Base-by-base conservation (phyloP, 345 rosid species). In the Nasturtium officinale region DNA sequence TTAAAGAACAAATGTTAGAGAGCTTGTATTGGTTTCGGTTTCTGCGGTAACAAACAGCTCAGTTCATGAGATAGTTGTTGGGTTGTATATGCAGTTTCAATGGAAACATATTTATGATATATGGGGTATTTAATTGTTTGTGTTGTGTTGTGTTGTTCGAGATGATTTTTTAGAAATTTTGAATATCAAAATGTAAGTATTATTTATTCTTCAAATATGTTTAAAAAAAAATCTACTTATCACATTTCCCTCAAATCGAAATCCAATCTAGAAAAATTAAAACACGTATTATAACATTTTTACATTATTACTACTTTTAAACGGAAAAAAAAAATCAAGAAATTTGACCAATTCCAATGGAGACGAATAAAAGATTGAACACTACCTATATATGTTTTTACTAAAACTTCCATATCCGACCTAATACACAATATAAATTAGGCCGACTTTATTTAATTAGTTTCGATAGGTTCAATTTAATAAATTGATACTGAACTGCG, bases 1-100 rank as follows among this genome's bases (percentile, higher is more conserved):
- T 30, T 12, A 35, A 25, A 48, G 38, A 62, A 72, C 25, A 70
- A 38, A 48, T 71, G 54, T 72, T 40, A 35, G 51, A 60, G 52
- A 60, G 51, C 68, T 23, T 59, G 35, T 2, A 10, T 12, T 71
- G 40, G 51, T 48, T 30, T 56, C 10, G 30, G 7, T n/a, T 35
- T 60, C 21, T 37, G 47, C 26, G 12, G 33, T 69, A 29, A 43
- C 30, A 10, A 58, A 35, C 38, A 11, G 59, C 57, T 51, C 6
- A 2, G 43, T 59, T 9, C 28, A 9, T 32, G 57, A 30, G 16
- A 28, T 20, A 9, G 17, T 50, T 48, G n/a, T 37, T 25, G 17
- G 10, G 25, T 16, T 18, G 20, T 40, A 40, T 61, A 9, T 42
- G 52, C 38, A 45, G 53, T n/a, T 26, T 7, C 51, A 17, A 3